A percentile compares a stretch with the other conserved stretches of the same genome.
These are phyloP conservation scores for Syzygium oleosum DNA, from an alignment of 345 rosid genomes.

Conservation along the genomic window DNA sequence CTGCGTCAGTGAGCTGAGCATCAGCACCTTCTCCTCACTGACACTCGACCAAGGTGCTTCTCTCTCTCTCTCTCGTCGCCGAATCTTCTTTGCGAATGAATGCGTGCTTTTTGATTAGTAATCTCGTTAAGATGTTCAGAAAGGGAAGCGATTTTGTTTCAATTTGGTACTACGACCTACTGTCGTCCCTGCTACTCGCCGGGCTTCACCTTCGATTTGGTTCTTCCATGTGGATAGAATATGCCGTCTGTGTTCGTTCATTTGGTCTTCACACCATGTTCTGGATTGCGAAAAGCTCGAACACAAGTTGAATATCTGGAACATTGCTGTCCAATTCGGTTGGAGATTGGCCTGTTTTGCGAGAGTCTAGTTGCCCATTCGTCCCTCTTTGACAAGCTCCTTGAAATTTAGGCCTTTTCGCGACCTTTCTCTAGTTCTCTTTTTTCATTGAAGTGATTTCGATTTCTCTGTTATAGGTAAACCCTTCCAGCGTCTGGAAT, in stretches of 20 bases:
- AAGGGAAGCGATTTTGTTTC: neutral
- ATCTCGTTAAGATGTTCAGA: neutral
- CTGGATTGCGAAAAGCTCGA: neutral
- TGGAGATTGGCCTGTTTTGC: neutral
- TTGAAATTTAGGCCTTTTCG: neutral
- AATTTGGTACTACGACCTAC: neutral
- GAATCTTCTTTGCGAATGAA: neutral
- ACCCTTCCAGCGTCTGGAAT: constrained; percentile 6
- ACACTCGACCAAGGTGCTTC: neutral
- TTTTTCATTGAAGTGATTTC: neutral
- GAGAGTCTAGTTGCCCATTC: neutral
- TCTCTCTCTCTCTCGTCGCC: neutral
- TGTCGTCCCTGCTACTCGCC: neutral
- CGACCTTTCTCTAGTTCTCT: neutral
- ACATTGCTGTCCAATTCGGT: neutral
- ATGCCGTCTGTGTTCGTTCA: neutral
- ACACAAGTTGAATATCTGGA: neutral
- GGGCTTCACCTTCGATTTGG: neutral
- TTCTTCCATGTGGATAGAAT: neutral
- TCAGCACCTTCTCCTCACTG: neutral
- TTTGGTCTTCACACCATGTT: neutral
- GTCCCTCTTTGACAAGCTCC: neutral
- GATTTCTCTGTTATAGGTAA: neutral
- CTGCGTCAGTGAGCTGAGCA: neutral
- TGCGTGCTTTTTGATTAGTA: neutral